These are phyloP conservation scores for Fraxinus greggii DNA, from an alignment of 305 asterid species.

Conservation along the genomic window DNA sequence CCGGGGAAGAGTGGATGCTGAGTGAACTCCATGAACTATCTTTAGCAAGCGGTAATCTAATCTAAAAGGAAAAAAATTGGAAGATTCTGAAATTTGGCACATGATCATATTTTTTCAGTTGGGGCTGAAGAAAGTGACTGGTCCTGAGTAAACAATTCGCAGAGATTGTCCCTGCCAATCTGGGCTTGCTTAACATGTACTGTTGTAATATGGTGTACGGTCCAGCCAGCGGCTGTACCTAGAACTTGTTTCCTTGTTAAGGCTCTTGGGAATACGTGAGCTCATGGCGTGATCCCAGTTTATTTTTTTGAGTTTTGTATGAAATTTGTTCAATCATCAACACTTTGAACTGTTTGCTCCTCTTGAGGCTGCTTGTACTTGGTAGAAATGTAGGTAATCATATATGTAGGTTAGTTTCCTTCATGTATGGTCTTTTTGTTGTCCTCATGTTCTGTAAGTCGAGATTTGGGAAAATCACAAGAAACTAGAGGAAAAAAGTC, in stretches of 20 bases:
- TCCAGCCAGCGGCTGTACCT: slow-evolving; percentile 7
- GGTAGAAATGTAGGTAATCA: slow-evolving; percentile 39
- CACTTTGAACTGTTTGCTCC: slow-evolving; percentile 24
- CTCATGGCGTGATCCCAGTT: slow-evolving; percentile 23
- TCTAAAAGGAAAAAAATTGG: slow-evolving; percentile 4
- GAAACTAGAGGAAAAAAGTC: neutral
- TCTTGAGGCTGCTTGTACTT: slow-evolving; percentile 42
- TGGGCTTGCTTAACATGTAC: slow-evolving; percentile 15
- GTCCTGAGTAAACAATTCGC: slow-evolving; percentile 10
- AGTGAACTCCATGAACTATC: slow-evolving; percentile 72
- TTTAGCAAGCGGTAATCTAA: slow-evolving; percentile 46
- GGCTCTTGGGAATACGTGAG: slow-evolving; percentile 25
- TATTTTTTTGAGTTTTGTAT: slow-evolving; percentile 28
- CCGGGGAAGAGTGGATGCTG: slow-evolving; percentile 91
- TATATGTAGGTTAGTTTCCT: slow-evolving; percentile 33
- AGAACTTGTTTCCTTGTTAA: slow-evolving; percentile 17
- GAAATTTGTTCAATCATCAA: slow-evolving; percentile 12
- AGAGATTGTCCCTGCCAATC: slow-evolving; percentile 20
- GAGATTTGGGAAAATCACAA: neutral
- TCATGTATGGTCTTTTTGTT: neutral
- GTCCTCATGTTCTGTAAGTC: neutral
- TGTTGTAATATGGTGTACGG: slow-evolving; percentile 4
- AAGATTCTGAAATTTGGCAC: slow-evolving; percentile 8
- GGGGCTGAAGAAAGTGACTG: slow-evolving; percentile 8
- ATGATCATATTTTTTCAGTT: slow-evolving; percentile 11